phyloP scores from a whole-genome alignment of 495 filamentous ascomycete genomes.

The Penicillium bialowiezense region DNA sequence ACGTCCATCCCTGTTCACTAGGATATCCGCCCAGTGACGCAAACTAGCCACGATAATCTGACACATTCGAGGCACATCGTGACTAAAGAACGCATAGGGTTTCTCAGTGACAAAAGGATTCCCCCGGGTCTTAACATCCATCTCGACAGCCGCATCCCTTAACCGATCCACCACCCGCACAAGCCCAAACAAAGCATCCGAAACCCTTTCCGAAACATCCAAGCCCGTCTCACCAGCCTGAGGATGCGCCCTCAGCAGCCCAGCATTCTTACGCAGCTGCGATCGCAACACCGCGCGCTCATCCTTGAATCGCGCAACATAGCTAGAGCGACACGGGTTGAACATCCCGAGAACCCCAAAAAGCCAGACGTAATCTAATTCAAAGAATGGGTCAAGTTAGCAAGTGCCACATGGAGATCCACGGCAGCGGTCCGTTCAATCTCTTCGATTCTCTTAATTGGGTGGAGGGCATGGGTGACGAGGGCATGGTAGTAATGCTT shows the following conservation, averaged over 20 bases:
- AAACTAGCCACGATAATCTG: neutral
- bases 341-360: neutral
- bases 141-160: neutral
- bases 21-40: conserved; percentile 6
- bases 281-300: neutral
- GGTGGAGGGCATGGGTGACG: neutral
- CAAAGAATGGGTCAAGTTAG: conserved; percentile 1
- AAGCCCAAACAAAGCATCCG: neutral
- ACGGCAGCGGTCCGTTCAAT: neutral
- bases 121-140: neutral
- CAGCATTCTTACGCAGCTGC: neutral
- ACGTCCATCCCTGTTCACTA: neutral
- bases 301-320: neutral
- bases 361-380: neutral
- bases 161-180: neutral
- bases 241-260: neutral
- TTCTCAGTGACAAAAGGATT: neutral
- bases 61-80: neutral
- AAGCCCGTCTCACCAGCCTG: neutral
- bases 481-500: neutral
- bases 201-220: neutral
- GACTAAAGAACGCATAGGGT: neutral
- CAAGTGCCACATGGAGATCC: neutral
- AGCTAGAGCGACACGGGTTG: neutral
- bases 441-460: neutral